Evolutionary conservation across 148 eudicot genomes (phyloP).

Genomic region (Hydrangea macrophylla): DNA sequence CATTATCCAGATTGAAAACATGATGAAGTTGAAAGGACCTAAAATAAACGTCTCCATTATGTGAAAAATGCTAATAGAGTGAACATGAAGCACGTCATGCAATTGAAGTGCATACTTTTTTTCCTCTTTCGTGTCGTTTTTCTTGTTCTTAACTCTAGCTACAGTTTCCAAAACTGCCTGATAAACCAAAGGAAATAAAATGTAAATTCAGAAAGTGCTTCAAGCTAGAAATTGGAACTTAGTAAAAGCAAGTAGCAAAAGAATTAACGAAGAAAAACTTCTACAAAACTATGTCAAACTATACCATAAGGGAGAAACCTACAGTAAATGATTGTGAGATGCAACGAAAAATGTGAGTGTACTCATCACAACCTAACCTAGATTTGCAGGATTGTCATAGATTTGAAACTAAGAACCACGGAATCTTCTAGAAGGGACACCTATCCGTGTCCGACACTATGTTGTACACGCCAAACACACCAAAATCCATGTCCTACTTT

Average conservation of each 20-base stretch:
- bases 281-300: neutral
- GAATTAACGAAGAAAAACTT: constrained; percentile 3
- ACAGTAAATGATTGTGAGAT: neutral
- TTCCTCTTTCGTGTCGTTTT: constrained; percentile 91
- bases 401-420: too few relatives aligned
- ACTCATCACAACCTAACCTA: neutral
- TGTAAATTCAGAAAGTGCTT: neutral
- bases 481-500: too few relatives aligned
- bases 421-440: too few relatives aligned
- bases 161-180: constrained; percentile 95
- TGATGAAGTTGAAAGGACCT: constrained; percentile 79
- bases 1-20: constrained; percentile 85
- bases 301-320: neutral
- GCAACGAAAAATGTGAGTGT: neutral
- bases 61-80: constrained; percentile 6
- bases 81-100: constrained; percentile 1
- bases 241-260: too few relatives aligned
- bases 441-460: too few relatives aligned
- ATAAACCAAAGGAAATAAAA: constrained; percentile 8
- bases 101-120: constrained; percentile 54
- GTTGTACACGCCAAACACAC: too few relatives aligned
- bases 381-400: neutral
- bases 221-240: too few relatives aligned
- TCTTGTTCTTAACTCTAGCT: constrained; percentile 92
- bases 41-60: constrained; percentile 11